Percentiles rank a stretch among this genome's conserved stretches.
These are phyloP conservation scores for Triticum urartu DNA, from an alignment of 176 grass and related monocot genomes.

Conservation along the genomic window DNA sequence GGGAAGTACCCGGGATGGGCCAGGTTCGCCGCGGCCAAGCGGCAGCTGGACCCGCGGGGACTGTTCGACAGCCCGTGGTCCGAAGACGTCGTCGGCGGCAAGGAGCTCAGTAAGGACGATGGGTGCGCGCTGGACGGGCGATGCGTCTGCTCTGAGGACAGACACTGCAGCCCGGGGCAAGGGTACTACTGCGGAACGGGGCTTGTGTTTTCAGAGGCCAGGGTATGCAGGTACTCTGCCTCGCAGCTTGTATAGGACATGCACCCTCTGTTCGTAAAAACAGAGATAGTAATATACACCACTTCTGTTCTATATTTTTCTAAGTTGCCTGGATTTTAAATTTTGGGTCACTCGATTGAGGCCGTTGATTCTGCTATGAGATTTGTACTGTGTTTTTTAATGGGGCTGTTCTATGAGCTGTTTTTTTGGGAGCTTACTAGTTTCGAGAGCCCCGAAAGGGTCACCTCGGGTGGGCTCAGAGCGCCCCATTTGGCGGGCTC, in stretches of 20 bases:
- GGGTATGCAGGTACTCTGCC: conserved; percentile 62
- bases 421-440: too few relatives aligned
- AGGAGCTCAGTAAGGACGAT: neutral
- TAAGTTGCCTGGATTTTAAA: too few relatives aligned
- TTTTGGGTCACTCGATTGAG: too few relatives aligned
- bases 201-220: conserved; percentile 68
- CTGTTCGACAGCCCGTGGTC: conserved; percentile 71
- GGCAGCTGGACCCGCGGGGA: conserved; percentile 46
- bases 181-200: conserved; percentile 64
- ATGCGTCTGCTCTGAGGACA: conserved; percentile 72
- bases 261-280: too few relatives aligned
- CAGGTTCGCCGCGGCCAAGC: conserved; percentile 47
- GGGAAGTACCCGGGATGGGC: conserved; percentile 56
- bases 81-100: conserved; percentile 36
- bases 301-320: too few relatives aligned
- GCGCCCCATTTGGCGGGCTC: too few relatives aligned
- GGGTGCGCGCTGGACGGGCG: conserved; percentile 78
- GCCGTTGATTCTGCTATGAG: too few relatives aligned
- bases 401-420: too few relatives aligned
- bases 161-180: conserved; percentile 67
- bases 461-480: too few relatives aligned
- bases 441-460: too few relatives aligned
- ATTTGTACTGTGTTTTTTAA: too few relatives aligned
- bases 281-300: too few relatives aligned
- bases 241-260: neutral